These are phyloP conservation scores for Lanmaoa rubissima DNA, from an alignment of 768 basidiomycete species.

Conservation along the genomic window DNA sequence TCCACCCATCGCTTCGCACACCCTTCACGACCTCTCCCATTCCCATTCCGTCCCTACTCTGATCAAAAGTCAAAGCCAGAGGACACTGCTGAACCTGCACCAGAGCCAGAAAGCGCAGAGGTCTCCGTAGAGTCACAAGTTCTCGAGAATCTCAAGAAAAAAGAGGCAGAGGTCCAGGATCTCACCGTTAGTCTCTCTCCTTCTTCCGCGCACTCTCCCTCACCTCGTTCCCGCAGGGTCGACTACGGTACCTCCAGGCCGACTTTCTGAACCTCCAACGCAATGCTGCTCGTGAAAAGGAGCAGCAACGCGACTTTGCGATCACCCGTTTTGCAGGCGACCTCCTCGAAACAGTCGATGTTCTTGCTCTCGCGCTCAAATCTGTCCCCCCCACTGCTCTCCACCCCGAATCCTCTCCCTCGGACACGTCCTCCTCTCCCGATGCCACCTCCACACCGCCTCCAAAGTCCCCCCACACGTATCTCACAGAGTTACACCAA, in stretches of 20 bases:
- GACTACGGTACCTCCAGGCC: constrained; percentile 88
- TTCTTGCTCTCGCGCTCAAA: constrained; percentile 80
- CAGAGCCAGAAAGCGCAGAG: constrained; percentile 22
- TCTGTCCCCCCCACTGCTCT: constrained; percentile 62
- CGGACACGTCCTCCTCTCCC: constrained; percentile 27
- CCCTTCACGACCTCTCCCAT: constrained; percentile 22
- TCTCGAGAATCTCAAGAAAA: constrained; percentile 65
- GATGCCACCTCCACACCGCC: constrained; percentile 33
- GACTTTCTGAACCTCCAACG: constrained; percentile 96
- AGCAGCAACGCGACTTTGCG: constrained; percentile 90
- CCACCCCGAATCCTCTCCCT: constrained; percentile 22
- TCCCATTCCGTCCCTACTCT: constrained; percentile 53
- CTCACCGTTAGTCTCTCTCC: constrained; percentile 60
- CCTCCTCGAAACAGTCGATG: constrained; percentile 87
- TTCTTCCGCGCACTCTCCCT: constrained; percentile 3
- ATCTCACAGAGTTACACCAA: constrained; percentile 70
- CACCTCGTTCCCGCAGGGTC: constrained; percentile 52
- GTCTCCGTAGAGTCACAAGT: constrained; percentile 38
- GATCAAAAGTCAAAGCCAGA: constrained; percentile 42
- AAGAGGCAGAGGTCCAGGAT: constrained; percentile 80
- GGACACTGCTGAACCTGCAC: constrained; percentile 9
- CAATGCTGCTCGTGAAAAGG: constrained; percentile 86
- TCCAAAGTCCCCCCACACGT: constrained; percentile 52
- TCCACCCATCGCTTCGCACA: constrained; percentile 43
- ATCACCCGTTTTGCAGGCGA: constrained; percentile 90